Evolutionary conservation across 2,329 filamentous ascomycete species (phyloP), one percentile per base, ranked within the genome.

Genomic region (Aureobasidium sp.): DNA sequence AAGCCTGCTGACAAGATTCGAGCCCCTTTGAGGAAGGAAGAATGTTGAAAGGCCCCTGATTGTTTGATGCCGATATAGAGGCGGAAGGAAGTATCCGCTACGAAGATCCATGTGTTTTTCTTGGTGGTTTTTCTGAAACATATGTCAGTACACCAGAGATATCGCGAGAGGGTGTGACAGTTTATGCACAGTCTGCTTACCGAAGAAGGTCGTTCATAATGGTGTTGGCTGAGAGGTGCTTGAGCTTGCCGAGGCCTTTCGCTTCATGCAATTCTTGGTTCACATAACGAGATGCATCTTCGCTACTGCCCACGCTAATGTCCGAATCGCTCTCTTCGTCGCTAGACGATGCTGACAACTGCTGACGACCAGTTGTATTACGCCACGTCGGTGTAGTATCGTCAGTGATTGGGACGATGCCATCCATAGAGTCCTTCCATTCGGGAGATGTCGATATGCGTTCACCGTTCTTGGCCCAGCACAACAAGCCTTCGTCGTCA

Each of bases 51-150:
- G 5, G 89, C 85, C 11, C 92, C 92, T 4, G 86, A 88, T 72
- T 89, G 85, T 70, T 97, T 96, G 77, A 96, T 94, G 51, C 91
- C 91, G 37, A 96, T 85, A 72, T 96, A 96, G 0, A 96, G 79
- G 0, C 89, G 85, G 72, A 92, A 94, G 1, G 84, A 87, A 1
- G 90, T 93, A 74, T 96, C 91, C 29, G 89, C 88, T 8, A 92
- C 91, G 68, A 96, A 97, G 66, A 96, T 95, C 92, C 92, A 96
- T 5, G 89, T 94, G 69, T 93, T 92, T 65, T 91, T 91, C 73
- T 86, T 89, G 42, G 91, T 88, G 0, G 88, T 86, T 65, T 90
- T 88, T 63, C 57, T 59, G n/a, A 8, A 34, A 11, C 3, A 3
- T 5, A 1, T 39, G 55, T 59, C 13, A 57, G 53, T 30, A 37